Evolutionary conservation across 768 basidiomycete genomes (phyloP).

Genomic region (Kwoniella mangroviensis): DNA sequence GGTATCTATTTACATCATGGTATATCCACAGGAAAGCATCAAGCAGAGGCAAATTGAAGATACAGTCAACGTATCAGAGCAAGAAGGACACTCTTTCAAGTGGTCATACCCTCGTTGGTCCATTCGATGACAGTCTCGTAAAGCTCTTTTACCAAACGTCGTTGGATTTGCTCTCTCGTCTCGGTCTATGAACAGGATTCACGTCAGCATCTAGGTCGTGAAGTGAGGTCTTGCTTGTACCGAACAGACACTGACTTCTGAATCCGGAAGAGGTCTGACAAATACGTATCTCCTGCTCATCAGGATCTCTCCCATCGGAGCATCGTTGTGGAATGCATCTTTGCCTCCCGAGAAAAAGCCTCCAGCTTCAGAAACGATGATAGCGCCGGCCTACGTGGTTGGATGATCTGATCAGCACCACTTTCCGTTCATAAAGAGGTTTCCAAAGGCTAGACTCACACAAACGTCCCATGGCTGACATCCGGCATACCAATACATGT

Average conservation of each 20-base stretch:
- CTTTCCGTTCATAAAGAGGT: too few relatives aligned
- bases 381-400: conserved; percentile 68
- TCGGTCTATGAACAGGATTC: conserved; percentile 60
- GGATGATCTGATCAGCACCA: too few relatives aligned
- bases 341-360: conserved; percentile 74
- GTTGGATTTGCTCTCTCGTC: conserved; percentile 71
- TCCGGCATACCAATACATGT: conserved; percentile 82
- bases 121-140: conserved; percentile 62
- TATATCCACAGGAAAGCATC: background rate
- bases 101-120: conserved; percentile 16
- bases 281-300: conserved; percentile 55
- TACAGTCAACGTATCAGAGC: too few relatives aligned
- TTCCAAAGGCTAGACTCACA: conserved; percentile 55
- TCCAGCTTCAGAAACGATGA: conserved; percentile 89
- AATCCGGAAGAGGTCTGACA: conserved; percentile 50
- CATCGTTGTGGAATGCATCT: conserved; percentile 56
- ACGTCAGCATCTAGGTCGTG: background rate
- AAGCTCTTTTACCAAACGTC: conserved; percentile 78
- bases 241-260: conserved; percentile 31
- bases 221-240: too few relatives aligned
- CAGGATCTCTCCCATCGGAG: conserved; percentile 48
- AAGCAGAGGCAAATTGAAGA: background rate
- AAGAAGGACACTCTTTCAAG: background rate
- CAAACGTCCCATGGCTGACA: conserved; percentile 77
- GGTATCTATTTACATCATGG: background rate